Conservation (phyloP, 2,329 filamentous ascomycete species). For the Stagonosporopsis cucurbitacearum region DNA sequence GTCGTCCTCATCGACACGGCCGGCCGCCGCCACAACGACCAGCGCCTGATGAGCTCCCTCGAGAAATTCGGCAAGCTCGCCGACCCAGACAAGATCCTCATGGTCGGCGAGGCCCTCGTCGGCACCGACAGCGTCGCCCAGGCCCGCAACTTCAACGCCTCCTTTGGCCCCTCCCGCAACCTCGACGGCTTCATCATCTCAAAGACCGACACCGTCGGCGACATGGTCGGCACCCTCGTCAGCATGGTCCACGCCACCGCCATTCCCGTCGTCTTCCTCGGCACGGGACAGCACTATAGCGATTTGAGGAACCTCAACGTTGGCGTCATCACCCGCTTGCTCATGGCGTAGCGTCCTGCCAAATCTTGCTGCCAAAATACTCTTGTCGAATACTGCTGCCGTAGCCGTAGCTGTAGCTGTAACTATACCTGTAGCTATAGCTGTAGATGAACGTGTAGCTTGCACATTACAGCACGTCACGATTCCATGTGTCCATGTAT, state of each 20-base stretch:
- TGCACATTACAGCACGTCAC: too few species aligned
- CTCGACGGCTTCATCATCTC: slow-evolving; percentile 98
- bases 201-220: slow-evolving; percentile 98
- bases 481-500: too few species aligned
- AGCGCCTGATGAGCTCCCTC: slow-evolving; percentile 91
- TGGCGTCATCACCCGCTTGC: slow-evolving; percentile 65
- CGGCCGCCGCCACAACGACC: slow-evolving; percentile 92
- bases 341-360: slow-evolving; percentile 67
- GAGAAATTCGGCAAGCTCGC: slow-evolving; percentile 98
- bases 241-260: slow-evolving; percentile 97
- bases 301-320: slow-evolving; percentile 70
- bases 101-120: slow-evolving; percentile 93
- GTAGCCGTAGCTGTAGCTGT: too few species aligned
- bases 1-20: slow-evolving; percentile 98
- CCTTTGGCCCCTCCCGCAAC: slow-evolving; percentile 79
- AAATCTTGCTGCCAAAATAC: too few species aligned
- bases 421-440: too few species aligned
- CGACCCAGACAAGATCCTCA: slow-evolving; percentile 96
- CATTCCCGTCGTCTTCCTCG: slow-evolving; percentile 93
- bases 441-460: too few species aligned
- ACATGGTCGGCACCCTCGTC: slow-evolving; percentile 95
- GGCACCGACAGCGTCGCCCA: slow-evolving; percentile 95
- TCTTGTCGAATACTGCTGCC: too few species aligned
- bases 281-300: slow-evolving; percentile 71
- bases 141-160: slow-evolving; percentile 93